A percentile compares a stretch with the other conserved stretches of the same genome.
phyloP scores from a whole-genome alignment of 2,329 filamentous ascomycete species.

The Remersonia thermophila region DNA sequence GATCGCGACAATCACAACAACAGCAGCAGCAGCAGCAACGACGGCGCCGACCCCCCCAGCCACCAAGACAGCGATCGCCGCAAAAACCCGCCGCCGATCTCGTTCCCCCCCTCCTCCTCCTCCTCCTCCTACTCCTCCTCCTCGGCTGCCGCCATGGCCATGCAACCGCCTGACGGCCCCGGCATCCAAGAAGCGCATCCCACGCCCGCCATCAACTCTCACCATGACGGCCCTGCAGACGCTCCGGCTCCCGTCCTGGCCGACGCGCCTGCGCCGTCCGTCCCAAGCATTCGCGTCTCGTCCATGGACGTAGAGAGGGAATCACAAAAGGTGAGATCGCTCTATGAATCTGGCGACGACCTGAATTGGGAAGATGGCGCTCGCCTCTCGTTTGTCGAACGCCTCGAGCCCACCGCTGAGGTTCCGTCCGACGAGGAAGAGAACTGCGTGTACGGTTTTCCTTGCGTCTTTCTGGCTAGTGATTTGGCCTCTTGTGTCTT shows the following conservation, averaged over 20 bases:
- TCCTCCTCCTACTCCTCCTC: slow-evolving; percentile 4
- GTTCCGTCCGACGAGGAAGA: slow-evolving; percentile 39
- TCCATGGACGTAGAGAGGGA: slow-evolving; percentile 46
- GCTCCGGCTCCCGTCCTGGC: slow-evolving; percentile 6
- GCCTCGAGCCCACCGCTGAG: slow-evolving; percentile 37
- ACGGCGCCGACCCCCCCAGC: not conserved
- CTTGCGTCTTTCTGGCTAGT: slow-evolving; percentile 12
- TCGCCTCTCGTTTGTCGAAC: slow-evolving; percentile 34
- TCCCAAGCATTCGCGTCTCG: slow-evolving; percentile 40
- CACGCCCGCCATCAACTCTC: not conserved
- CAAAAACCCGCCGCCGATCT: slow-evolving; percentile 3
- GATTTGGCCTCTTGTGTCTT: slow-evolving; percentile 21
- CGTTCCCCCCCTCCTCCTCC: slow-evolving; percentile 8
- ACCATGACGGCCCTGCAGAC: not conserved
- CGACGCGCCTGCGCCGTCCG: slow-evolving; percentile 12
- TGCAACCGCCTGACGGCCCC: not conserved
- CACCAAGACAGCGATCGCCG: not conserved
- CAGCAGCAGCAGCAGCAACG: not conserved
- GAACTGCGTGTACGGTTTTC: slow-evolving; percentile 47
- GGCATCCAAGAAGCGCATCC: slow-evolving; percentile 1
- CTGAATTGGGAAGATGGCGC: slow-evolving; percentile 41
- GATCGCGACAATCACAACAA: not conserved
- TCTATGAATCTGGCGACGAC: slow-evolving; percentile 46
- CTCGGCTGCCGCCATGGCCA: not conserved
- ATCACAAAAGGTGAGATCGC: slow-evolving; percentile 56